A percentile compares a stretch with the other conserved stretches of the same genome.
Conservation (phyloP, 2,329 filamentous ascomycete species). For the Fusarium transvaalense region DNA sequence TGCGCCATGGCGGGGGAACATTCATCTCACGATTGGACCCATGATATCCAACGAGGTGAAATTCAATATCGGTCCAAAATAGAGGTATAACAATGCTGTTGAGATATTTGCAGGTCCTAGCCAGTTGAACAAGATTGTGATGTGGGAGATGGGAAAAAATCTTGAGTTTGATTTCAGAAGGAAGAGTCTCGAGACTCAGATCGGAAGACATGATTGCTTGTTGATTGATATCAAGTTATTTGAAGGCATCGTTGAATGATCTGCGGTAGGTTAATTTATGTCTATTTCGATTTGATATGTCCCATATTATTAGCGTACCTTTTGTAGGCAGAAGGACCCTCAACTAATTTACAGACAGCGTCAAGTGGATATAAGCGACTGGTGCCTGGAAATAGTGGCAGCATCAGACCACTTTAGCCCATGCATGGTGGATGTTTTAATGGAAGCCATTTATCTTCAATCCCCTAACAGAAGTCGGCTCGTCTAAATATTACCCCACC, state of each 20-base stretch:
- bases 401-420: not conserved
- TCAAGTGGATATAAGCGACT: not conserved
- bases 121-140: not conserved
- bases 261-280: too few relatives aligned
- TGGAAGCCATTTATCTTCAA: not conserved
- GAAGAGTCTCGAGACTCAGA: not conserved
- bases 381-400: not conserved
- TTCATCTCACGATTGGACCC: not conserved
- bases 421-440: not conserved
- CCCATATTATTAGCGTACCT: not conserved
- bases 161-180: constrained; percentile 5
- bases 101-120: constrained; percentile 15
- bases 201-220: not conserved
- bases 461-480: too few relatives aligned
- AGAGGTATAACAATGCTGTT: constrained; percentile 3
- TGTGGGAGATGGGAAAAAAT: not conserved
- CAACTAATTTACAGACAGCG: not conserved
- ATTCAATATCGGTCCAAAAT: constrained; percentile 37
- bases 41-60: constrained; percentile 27
- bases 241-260: not conserved
- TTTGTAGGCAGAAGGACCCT: not conserved
- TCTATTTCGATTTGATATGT: not conserved
- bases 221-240: not conserved
- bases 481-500: not conserved
- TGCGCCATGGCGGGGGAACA: constrained; percentile 4